These are phyloP conservation scores for Chaetomium sp. DNA, from an alignment of 2,329 filamentous ascomycete species.

Conservation along the genomic window DNA sequence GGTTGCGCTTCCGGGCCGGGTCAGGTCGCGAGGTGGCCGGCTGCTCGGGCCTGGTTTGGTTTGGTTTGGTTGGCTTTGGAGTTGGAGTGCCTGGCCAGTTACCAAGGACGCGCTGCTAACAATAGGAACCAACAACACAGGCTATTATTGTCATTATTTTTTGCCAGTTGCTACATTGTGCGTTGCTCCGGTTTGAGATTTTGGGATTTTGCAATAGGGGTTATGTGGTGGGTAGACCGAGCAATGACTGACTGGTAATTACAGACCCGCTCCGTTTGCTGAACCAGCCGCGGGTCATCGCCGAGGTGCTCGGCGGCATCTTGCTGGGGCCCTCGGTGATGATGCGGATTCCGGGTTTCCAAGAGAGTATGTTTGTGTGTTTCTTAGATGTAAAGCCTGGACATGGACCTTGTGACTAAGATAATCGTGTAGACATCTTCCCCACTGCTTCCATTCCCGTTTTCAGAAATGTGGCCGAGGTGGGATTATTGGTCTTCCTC, in stretches of 20 bases:
- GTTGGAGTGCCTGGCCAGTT: background rate
- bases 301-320: conserved; percentile 72
- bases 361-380: conserved; percentile 29
- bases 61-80: conserved; percentile 3
- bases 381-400: background rate
- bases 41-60: background rate
- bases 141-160: conserved; percentile 65
- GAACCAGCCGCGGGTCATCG: conserved; percentile 66
- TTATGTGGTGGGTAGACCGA: background rate
- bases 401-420: conserved; percentile 1
- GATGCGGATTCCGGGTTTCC: conserved; percentile 77
- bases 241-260: conserved; percentile 10
- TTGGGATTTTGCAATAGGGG: no score
- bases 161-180: conserved; percentile 61
- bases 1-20: no score
- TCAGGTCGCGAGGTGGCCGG: no score
- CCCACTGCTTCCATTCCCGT: conserved; percentile 67
- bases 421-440: conserved; percentile 55
- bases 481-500: conserved; percentile 77
- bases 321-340: conserved; percentile 81
- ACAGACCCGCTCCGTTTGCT: conserved; percentile 24
- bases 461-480: conserved; percentile 70
- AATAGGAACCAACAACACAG: conserved; percentile 19
- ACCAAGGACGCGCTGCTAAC: conserved; percentile 15
- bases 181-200: background rate